Conservation (phyloP, 768 basidiomycete genomes). For the Kwoniella europaea region DNA sequence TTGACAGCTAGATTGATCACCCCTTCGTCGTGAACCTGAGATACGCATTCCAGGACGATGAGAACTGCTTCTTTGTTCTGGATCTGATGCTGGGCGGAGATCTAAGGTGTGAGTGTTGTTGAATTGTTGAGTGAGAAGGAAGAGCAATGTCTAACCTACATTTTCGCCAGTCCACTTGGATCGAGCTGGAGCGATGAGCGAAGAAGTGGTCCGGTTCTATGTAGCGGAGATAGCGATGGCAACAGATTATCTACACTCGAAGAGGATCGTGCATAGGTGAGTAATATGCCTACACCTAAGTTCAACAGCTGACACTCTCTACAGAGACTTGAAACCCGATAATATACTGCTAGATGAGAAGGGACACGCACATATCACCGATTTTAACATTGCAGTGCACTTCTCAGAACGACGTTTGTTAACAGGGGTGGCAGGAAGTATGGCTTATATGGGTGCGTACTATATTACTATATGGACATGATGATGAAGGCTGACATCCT, state of each 20-base stretch:
- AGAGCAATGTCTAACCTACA: neutral
- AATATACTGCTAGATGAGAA: constrained; percentile 91
- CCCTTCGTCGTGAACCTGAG: constrained; percentile 87
- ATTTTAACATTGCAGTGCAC: constrained; percentile 99
- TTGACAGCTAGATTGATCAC: constrained; percentile 74
- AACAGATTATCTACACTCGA: constrained; percentile 86
- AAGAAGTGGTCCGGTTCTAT: constrained; percentile 83
- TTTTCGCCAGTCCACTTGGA: constrained; percentile 77
- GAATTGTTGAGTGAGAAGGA: no score
- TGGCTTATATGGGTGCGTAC: constrained; percentile 94
- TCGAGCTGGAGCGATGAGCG: constrained; percentile 72
- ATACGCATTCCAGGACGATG: constrained; percentile 96
- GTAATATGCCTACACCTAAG: constrained; percentile 41
- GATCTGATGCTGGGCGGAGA: constrained; percentile 95
- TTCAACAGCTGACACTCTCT: constrained; percentile 23
- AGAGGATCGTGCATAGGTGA: constrained; percentile 93
- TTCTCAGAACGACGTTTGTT: constrained; percentile 87
- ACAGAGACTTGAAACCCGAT: constrained; percentile 93
- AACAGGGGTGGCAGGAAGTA: constrained; percentile 93
- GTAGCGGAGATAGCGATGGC: constrained; percentile 88
- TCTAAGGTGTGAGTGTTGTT: constrained; percentile 76
- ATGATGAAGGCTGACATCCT: constrained; percentile 22
- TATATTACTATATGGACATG: neutral
- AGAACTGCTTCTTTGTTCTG: constrained; percentile 96
- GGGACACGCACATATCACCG: constrained; percentile 95